Percentiles rank a stretch among this genome's conserved stretches.
Evolutionary conservation across 2,329 filamentous ascomycete genomes (phyloP).

Genomic region (Remersonia thermophila): DNA sequence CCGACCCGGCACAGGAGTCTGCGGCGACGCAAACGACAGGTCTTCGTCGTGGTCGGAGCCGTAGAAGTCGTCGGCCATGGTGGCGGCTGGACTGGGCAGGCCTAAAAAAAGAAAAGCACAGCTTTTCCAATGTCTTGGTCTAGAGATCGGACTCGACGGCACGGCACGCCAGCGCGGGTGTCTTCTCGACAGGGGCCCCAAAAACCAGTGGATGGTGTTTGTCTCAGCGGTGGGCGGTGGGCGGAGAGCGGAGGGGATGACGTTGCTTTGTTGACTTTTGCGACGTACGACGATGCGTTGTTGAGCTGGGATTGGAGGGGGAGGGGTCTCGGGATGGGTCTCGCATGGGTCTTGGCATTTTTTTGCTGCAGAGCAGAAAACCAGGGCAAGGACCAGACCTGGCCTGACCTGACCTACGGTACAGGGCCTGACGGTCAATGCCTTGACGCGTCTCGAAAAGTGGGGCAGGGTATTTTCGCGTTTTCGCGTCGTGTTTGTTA

Average conservation of each 20-base stretch:
- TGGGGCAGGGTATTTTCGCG: conserved; percentile 16
- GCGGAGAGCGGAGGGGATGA: conserved; percentile 8
- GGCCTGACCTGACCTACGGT: no score
- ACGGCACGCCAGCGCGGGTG: no score
- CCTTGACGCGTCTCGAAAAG: conserved; percentile 10
- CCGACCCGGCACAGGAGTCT: conserved; percentile 15
- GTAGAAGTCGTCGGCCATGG: conserved; percentile 34
- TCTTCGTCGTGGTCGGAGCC: conserved; percentile 28
- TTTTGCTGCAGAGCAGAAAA: no score
- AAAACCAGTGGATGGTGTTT: no score
- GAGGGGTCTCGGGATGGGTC: not conserved
- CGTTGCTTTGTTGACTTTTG: conserved; percentile 15
- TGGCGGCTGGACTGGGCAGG: no score
- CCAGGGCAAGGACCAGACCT: no score
- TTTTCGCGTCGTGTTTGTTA: conserved; percentile 11
- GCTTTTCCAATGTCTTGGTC: no score
- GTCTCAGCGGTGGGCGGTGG: not conserved
- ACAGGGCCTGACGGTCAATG: no score
- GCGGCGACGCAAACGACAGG: conserved; percentile 20
- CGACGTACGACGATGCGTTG: conserved; percentile 8
- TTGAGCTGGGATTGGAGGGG: conserved; percentile 14
- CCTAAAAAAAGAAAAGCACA: no score
- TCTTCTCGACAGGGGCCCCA: no score
- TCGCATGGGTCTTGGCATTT: not conserved
- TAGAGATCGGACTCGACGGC: no score